Evolutionary conservation across 1,284 basidiomycete genomes (phyloP).

Genomic region (Lentinus polychrous): DNA sequence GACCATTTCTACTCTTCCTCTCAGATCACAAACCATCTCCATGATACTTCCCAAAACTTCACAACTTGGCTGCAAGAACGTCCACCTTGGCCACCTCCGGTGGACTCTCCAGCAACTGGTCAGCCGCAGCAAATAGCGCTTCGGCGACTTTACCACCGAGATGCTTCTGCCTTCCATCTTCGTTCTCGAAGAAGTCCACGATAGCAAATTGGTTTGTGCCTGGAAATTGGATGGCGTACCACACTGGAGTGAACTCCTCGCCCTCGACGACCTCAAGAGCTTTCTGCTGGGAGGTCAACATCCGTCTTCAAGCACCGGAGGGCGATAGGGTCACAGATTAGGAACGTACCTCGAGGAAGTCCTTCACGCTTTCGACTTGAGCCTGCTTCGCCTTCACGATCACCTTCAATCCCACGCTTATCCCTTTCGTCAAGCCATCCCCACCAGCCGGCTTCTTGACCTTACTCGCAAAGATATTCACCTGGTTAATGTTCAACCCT

Average conservation of each 20-base stretch:
- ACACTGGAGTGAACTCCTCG: conserved; percentile 29
- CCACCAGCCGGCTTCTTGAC: conserved; percentile 15
- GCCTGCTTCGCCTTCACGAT: conserved; percentile 30
- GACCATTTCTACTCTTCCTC: too few relatives aligned
- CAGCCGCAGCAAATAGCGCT: conserved; percentile 29
- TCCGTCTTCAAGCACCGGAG: neutral
- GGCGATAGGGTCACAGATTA: neutral
- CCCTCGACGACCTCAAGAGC: conserved; percentile 30
- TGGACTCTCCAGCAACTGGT: conserved; percentile 25
- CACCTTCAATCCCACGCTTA: conserved; percentile 29
- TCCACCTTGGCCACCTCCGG: conserved; percentile 29
- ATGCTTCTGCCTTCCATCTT: conserved; percentile 29
- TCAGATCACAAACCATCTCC: neutral
- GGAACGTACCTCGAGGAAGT: conserved; percentile 30
- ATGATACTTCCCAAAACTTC: neutral
- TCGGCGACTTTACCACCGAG: conserved; percentile 30
- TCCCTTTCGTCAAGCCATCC: conserved; percentile 21
- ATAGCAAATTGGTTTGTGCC: conserved; percentile 33
- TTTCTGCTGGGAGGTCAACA: conserved; percentile 14
- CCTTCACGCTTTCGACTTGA: conserved; percentile 28
- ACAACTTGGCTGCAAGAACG: conserved; percentile 26
- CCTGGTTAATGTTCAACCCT: conserved; percentile 23
- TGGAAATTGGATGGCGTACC: conserved; percentile 34
- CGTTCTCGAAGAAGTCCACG: conserved; percentile 31
- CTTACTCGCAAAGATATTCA: conserved; percentile 30